Evolutionary conservation across 306 rosid species (phyloP), one percentile per base, ranked within the genome.

Genomic region (Fragaria ananassa): DNA sequence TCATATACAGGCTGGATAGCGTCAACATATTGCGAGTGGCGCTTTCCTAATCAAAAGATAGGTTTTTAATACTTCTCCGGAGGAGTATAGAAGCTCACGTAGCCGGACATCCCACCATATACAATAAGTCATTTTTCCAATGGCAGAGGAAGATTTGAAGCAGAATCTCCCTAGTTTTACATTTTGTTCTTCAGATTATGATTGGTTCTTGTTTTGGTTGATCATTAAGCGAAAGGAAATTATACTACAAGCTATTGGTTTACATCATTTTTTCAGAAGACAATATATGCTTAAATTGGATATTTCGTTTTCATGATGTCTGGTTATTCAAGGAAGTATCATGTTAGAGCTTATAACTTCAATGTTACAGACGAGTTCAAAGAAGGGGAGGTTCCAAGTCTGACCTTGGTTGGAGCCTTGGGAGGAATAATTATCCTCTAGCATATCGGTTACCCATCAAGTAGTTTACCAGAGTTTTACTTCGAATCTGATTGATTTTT

Each of bases 51-150:
- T 44, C 13, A 44, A 44, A 44, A 44, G 47, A 44, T 42, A 42
- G 46, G 44, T 41, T 41, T 7, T 41, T 8, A 41, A 42, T 10
- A 42, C 46, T 42, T 42, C 46, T 10, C 46, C 12, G 46, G 44
- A 42, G 46, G 46, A 42, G 46, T 42, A 42, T 42, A 41, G 44
- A 41, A 41, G 44, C 44, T 41, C 44, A 41, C 10, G 10, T 6
- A 9, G 46, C 12, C 0, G 12, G 12, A 29, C 72, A 9, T 62
- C 76, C 78, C 79, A 63, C 56, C 39, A 51, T 44, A 70, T 73
- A 76, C 45, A 86, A 83, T 81, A 85, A 87, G 81, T 51, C 64
- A 21, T 74, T 57, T 21, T 68, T 19, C 31, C 53, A 18, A 67
- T 42, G 46, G 39, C 57, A 49, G 41, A 68, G 68, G 53, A 77